These are phyloP conservation scores for Boletus bicolor DNA, from an alignment of 768 basidiomycete species.

Conservation along the genomic window DNA sequence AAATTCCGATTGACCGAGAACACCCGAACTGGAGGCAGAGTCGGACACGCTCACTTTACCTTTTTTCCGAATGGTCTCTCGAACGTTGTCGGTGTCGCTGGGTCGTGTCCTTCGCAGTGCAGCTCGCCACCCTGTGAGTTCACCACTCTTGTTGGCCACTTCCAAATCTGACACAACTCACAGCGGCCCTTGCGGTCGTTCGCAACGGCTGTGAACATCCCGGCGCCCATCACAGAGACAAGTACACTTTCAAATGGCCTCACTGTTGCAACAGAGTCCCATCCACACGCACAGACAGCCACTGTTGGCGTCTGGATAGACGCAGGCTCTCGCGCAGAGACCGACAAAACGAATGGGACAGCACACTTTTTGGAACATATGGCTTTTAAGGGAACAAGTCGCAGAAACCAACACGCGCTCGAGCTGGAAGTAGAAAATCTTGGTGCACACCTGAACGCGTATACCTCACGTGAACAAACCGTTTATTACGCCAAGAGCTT, in stretches of 20 bases:
- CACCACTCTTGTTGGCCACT: too few relatives aligned
- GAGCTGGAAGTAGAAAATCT: constrained; percentile 98
- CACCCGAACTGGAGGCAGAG: constrained; percentile 18
- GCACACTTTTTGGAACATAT: constrained; percentile 99
- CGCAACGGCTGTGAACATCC: constrained; percentile 65
- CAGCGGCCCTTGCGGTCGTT: constrained; percentile 64
- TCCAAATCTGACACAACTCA: not conserved
- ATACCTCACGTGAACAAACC: constrained; percentile 98
- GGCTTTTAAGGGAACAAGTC: constrained; percentile 95
- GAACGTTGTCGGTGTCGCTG: constrained; percentile 43
- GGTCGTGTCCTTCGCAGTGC: constrained; percentile 39
- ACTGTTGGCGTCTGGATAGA: constrained; percentile 99
- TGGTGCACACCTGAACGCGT: constrained; percentile 96
- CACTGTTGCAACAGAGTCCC: constrained; percentile 90
- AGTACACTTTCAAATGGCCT: constrained; percentile 93
- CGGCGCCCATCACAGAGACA: constrained; percentile 80
- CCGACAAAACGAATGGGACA: constrained; percentile 89
- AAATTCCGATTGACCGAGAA: constrained; percentile 30
- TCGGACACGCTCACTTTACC: constrained; percentile 10
- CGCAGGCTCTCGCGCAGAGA: constrained; percentile 96
- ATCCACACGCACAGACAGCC: constrained; percentile 89
- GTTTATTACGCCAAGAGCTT: constrained; percentile 99
- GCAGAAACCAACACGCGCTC: constrained; percentile 82
- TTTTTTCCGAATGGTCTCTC: constrained; percentile 42
- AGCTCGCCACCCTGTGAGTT: constrained; percentile 37